Evolutionary conservation across 176 grass and related monocot genomes (phyloP).

Genomic region (Alloteropsis semialata): DNA sequence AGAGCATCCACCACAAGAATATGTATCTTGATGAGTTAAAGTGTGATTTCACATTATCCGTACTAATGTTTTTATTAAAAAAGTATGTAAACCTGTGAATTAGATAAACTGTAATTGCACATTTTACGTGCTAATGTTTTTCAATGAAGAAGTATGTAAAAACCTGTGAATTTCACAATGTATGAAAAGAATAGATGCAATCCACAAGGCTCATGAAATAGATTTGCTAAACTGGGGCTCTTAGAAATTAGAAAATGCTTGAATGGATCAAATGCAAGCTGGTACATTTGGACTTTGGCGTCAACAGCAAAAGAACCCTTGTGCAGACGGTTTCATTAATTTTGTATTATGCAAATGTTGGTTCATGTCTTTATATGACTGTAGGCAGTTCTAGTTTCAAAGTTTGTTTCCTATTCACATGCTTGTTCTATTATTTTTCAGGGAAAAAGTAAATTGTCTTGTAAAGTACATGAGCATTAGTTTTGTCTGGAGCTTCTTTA

Average conservation of each 20-base stretch:
- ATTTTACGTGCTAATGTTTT: not conserved
- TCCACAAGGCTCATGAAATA: not conserved
- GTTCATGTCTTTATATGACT: not conserved
- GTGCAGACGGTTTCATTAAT: not conserved
- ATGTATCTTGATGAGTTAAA: not conserved
- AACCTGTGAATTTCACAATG: not conserved
- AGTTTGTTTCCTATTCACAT: not conserved
- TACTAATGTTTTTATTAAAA: not conserved
- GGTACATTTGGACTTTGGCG: not conserved
- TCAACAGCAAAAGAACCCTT: not conserved
- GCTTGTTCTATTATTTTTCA: constrained; percentile 20
- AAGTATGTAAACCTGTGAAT: not conserved
- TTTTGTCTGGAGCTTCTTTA: constrained; percentile 53
- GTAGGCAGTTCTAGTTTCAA: not conserved
- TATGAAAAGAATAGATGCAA: not conserved
- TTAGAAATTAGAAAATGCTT: not conserved
- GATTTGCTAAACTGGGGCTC: not conserved
- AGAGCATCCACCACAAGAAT: not conserved
- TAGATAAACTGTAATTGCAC: not conserved
- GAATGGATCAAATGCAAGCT: not conserved
- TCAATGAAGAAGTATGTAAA: not conserved
- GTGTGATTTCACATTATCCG: not conserved
- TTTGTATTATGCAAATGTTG: not conserved
- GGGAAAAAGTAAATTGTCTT: constrained; percentile 45
- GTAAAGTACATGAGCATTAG: constrained; percentile 47